phyloP scores from a whole-genome alignment of 805 yeast species.

The Metschnikowia santaceciliae region DNA sequence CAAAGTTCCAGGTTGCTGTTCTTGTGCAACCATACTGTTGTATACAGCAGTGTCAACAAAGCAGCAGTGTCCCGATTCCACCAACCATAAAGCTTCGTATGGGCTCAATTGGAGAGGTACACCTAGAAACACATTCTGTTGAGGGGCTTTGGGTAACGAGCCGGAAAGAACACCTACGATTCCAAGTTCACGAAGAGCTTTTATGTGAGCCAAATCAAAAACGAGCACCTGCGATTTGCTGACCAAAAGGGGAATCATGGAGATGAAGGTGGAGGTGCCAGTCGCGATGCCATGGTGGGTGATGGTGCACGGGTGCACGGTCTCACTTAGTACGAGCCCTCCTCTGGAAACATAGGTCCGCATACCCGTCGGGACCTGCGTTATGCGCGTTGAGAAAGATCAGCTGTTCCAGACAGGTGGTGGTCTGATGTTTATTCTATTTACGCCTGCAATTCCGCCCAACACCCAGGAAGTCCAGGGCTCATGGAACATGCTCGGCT shows the following conservation, averaged over 20 bases:
- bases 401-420: background rate
- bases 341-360: background rate
- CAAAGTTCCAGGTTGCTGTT: background rate
- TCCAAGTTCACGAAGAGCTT: slow-evolving; percentile 54
- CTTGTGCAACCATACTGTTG: slow-evolving; percentile 17
- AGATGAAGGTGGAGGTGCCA: background rate
- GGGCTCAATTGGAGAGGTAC: slow-evolving; percentile 70
- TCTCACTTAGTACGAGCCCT: background rate
- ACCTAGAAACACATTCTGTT: slow-evolving; percentile 84
- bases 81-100: slow-evolving; percentile 72
- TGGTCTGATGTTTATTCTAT: background rate
- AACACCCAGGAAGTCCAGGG: background rate
- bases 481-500: background rate
- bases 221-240: slow-evolving; percentile 42
- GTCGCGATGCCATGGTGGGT: background rate
- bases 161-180: slow-evolving; percentile 79
- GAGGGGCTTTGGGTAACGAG: slow-evolving; percentile 85
- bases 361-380: background rate
- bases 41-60: slow-evolving; percentile 39
- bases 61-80: slow-evolving; percentile 38
- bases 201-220: slow-evolving; percentile 54
- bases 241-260: slow-evolving; percentile 20
- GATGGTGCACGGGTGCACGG: background rate
- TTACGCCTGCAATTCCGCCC: background rate
- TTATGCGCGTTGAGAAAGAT: background rate